Base-by-base conservation (phyloP, 495 filamentous ascomycete species). In the Penicillium samsonianum region DNA sequence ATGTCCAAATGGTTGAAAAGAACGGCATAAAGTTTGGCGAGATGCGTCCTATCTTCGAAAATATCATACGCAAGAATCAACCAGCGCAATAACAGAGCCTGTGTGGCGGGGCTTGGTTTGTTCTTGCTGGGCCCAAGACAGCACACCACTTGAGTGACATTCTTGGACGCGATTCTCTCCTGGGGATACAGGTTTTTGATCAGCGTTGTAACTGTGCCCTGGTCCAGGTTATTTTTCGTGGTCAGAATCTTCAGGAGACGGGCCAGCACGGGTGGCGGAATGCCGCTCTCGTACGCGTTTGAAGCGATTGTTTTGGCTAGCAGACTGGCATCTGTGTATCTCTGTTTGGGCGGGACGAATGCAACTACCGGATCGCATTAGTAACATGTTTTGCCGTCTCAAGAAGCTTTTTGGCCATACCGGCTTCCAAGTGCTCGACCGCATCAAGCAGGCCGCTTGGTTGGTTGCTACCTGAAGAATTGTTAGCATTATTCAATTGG, bases 1-100 rank as follows among this genome's bases (percentile, higher is more conserved):
- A 91, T 93, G 60, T 95, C 90, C 5, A 96, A 79, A 44, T 92
- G 72, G 56, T 90, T 90, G 67, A 96, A 96, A 8, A 96, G 70
- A 12, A 94, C 82, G 0, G 84, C 80, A 67, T 96, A 96, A 2
- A 89, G 70, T 43, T 83, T 87, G 0, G 86, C 86, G 28, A 96
- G 70, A 16, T 87, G 74, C 3, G 70, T 67, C 28, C 79, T 78
- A 40, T 89, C 86, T 40, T 90, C 84, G 16, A 96, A 71, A 45
- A 88, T 67, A 56, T 91, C 87, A 62, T 94, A 87, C 8, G 90
- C 79, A 74, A 91, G 83, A 26, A 91, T 79, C 44, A 96, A 76
- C 92, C 92, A 96, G 76, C 82, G 84, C 47, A 96, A 73, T 23
- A 95, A 76, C 46, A 84, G 73, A 30, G 81, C 80, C 67, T 88